phyloP scores from a whole-genome alignment of 1,139 yeast species.

The Blastobotrys ciferrii region DNA sequence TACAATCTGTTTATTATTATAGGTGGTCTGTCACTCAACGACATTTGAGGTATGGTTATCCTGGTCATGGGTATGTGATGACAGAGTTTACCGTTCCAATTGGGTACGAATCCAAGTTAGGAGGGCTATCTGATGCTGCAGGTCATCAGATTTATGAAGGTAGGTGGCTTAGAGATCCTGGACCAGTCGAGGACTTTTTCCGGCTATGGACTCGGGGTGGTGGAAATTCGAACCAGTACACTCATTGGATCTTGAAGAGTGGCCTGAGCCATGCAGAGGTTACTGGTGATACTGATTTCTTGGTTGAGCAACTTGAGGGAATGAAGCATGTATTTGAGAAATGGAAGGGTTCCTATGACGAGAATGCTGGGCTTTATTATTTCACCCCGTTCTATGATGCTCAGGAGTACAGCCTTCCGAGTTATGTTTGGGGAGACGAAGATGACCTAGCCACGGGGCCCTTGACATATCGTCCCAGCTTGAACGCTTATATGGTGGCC shows the following conservation, averaged over 20 bases:
- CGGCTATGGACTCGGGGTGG: constrained; percentile 7
- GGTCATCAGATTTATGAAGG: too few species aligned
- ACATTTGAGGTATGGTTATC: too few species aligned
- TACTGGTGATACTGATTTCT: neutral
- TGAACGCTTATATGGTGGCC: constrained; percentile 8
- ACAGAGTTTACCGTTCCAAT: too few species aligned
- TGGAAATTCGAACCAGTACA: constrained; percentile 5
- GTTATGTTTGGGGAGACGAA: constrained; percentile 1
- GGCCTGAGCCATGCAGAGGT: constrained; percentile 5
- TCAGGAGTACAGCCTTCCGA: constrained; percentile 2
- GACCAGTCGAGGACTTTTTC: neutral
- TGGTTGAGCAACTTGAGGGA: constrained; percentile 5
- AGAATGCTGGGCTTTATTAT: constrained; percentile 4
- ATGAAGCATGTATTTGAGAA: constrained; percentile 1
- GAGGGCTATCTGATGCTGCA: too few species aligned
- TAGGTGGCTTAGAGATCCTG: constrained; percentile 4
- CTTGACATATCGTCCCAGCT: constrained; percentile 7
- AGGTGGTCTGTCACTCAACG: too few species aligned
- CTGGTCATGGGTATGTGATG: too few species aligned
- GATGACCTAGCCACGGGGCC: constrained; percentile 1
- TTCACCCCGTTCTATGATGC: constrained; percentile 4
- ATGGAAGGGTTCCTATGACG: constrained; percentile 3
- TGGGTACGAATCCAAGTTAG: too few species aligned
- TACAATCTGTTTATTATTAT: too few species aligned
- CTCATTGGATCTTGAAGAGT: constrained; percentile 6